Base-by-base conservation (phyloP, 306 rosid genomes). In the Ormosia semicastrata region DNA sequence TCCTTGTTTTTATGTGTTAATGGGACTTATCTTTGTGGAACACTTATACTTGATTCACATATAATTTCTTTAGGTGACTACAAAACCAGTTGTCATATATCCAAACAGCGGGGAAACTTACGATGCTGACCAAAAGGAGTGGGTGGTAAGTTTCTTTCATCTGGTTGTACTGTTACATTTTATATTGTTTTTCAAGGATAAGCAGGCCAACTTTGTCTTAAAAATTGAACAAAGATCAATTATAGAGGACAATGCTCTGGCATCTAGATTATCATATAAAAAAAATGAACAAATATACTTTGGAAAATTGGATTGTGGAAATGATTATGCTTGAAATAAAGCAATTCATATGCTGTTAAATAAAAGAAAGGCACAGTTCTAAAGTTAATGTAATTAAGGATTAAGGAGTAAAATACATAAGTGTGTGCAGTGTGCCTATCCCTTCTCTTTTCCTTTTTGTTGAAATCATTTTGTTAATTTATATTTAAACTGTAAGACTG, bases 81-180 rank as follows among this genome's bases (percentile, higher is more conserved):
- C 89, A 43, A 89, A 89, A 68, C 92, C 92, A 37, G 74, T 89
- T 77, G 30, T 85, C 56, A 73, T 87, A 64, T 89, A 89, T 85
- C 92, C 92, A 56, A 89, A 89, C 81, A 89, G 92, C 49, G 92
- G 92, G 59, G 92, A 89, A 85, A 82, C 78, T n/a, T 89, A 87
- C n/a, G 89, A 87, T 65, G 87, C 73, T 37, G 68, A 76, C 18
- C 43, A 2, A 36, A 89, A 87, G 72, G 60, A 76, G 81, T 87
- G 92, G 92, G 81, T 89, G 73, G 92, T 89, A 82, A 85, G 92
- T 80, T 69, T 58, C 40, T 76, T 75, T 50, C 53, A 66, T 80
- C 63, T 67, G 17, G 24, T 79, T 79, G 39, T 17, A 32, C 54
- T 70, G 71, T 62, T 78, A 24, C 54, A 53, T 68, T 9, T 75